Evolutionary conservation across 371 early-diverging fungal species (phyloP).

Genomic region (Smittium culicis): DNA sequence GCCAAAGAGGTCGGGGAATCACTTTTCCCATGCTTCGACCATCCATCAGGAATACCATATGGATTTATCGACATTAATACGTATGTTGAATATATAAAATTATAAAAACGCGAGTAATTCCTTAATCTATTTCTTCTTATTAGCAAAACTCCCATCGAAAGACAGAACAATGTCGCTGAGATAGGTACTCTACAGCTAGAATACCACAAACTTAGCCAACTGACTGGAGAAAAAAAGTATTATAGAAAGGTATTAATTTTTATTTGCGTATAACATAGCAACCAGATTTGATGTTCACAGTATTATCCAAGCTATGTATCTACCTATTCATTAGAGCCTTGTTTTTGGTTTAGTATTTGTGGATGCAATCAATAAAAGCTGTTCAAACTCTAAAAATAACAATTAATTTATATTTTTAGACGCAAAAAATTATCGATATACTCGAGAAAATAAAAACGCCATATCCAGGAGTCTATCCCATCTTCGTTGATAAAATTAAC

Average conservation of each 20-base stretch:
- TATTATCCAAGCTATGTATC: no score
- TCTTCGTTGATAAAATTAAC: constrained; percentile 21
- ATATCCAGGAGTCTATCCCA: constrained; percentile 26
- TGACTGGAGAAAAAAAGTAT: constrained; percentile 45
- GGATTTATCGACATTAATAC: constrained; percentile 19
- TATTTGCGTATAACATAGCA: no score
- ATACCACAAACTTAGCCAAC: constrained; percentile 63
- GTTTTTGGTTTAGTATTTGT: neutral
- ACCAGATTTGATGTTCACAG: no score
- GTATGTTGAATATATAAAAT: neutral
- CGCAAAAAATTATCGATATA: constrained; percentile 7
- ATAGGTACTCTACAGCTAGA: constrained; percentile 79
- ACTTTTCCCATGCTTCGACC: constrained; percentile 60
- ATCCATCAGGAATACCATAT: constrained; percentile 55
- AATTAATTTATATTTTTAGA: constrained; percentile 1
- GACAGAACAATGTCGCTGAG: constrained; percentile 51
- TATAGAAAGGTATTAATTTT: constrained; percentile 10
- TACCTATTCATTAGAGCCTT: neutral
- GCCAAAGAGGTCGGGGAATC: constrained; percentile 66
- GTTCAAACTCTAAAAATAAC: no score
- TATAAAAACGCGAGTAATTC: neutral
- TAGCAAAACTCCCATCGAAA: constrained; percentile 14
- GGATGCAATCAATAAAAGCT: no score
- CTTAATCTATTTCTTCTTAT: neutral
- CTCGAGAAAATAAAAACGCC: neutral